Evolutionary conservation across 1,284 basidiomycete species (phyloP).

Genomic region (Leccinum huronense): DNA sequence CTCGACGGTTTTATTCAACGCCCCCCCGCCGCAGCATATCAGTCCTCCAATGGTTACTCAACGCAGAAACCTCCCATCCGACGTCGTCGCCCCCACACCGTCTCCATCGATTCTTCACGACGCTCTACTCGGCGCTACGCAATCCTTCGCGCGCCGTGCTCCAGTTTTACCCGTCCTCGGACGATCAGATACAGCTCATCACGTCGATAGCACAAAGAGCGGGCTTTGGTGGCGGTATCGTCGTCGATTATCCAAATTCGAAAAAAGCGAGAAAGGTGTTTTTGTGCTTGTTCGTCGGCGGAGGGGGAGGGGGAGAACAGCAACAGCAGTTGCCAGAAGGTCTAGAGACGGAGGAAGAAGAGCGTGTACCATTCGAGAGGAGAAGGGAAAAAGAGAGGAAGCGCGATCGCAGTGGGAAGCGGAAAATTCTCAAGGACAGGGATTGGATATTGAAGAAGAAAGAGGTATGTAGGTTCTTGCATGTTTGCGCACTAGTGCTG

Average conservation of each 20-base stretch:
- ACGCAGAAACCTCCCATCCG: slow-evolving; percentile 91
- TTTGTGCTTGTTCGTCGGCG: slow-evolving; percentile 83
- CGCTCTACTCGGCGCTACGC: slow-evolving; percentile 87
- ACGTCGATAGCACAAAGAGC: slow-evolving; percentile 91
- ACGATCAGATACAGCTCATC: slow-evolving; percentile 95
- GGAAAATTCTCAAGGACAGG: slow-evolving; percentile 63
- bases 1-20: no score
- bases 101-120: slow-evolving; percentile 93
- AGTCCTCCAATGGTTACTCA: slow-evolving; percentile 97
- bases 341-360: slow-evolving; percentile 58
- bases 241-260: slow-evolving; percentile 97
- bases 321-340: slow-evolving; percentile 69
- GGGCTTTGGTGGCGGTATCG: slow-evolving; percentile 95
- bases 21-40: slow-evolving; percentile 68
- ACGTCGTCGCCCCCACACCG: slow-evolving; percentile 91
- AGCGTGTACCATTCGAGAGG: slow-evolving; percentile 62
- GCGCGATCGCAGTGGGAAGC: slow-evolving; percentile 57
- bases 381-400: slow-evolving; percentile 59
- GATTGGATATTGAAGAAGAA: slow-evolving; percentile 87
- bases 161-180: slow-evolving; percentile 94
- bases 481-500: neutral
- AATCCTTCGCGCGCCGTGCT: slow-evolving; percentile 94
- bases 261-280: slow-evolving; percentile 94
- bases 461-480: slow-evolving; percentile 50
- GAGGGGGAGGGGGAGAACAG: slow-evolving; percentile 49